Base-by-base conservation (phyloP, 495 filamentous ascomycete species). In the Xylaria acuta region DNA sequence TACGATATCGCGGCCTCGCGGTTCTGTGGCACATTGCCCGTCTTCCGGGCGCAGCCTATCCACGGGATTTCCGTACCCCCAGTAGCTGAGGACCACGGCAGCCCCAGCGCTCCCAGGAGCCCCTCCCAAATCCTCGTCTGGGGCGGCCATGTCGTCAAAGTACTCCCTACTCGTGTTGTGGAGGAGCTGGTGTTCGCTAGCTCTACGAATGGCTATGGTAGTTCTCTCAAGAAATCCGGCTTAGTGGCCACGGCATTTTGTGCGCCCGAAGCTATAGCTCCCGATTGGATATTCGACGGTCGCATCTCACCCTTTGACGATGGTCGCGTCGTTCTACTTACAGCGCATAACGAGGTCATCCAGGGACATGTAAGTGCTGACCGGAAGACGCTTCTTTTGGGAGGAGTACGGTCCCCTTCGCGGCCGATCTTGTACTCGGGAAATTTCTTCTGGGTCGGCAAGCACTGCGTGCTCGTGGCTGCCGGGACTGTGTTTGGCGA, bases 401-500 rank as follows among this genome's bases (percentile, higher is more conserved):
- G 85, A 6, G 72, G 85, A 34, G 80, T 93, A 0, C 84, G 85
- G 14, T 89, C 91, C 4, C 93, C 92, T 8, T 94, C 94, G 11
- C 87, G 91, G 65, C 96, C 93, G 6, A 94, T 97, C 67, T 86
- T 99, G 18, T 99, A 96, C 77, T 93, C 94, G 14, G 95, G 94
- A 1, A 88, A 94, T 74, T 80, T 95, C 30, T 76, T 86, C 49
- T 89, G 88, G 78, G 79, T 89, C n/a, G 85, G 86, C 14, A 30
- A 78, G 3, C 86, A 85, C 51, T 81, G 83, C 51, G 78, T 97
- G 43, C 84, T 98, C 34, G 86, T 97, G 18, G 93, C 94, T 36
- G 92, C 93, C 2, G 96, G 96, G 0, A 98, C 97, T 0, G 94
- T 93, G 0, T 98, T 97, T 80, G 96, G 96, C 1, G 94, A 98